Evolutionary conservation across 805 yeast species (phyloP).

Genomic region (Candida dendrica): DNA sequence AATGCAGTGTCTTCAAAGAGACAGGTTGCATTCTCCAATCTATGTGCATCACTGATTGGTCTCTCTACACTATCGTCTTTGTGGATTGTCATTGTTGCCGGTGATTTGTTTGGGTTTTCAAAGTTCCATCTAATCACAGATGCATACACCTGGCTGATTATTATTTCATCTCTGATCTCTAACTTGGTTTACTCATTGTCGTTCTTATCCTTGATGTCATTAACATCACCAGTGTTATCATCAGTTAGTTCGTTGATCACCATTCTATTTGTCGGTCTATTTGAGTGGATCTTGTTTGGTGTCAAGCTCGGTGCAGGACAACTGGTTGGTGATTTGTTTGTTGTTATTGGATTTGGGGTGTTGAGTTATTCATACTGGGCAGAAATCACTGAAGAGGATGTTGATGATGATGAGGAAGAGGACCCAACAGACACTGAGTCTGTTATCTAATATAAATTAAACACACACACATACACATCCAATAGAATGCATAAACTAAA

Average conservation of each 20-base stretch:
- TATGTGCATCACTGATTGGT: slow-evolving; percentile 65
- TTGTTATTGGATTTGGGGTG: slow-evolving; percentile 60
- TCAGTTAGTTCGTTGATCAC: slow-evolving; percentile 65
- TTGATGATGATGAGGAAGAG: slow-evolving; percentile 24
- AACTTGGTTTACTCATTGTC: slow-evolving; percentile 66
- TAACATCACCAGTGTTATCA: slow-evolving; percentile 80
- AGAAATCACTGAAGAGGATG: slow-evolving; percentile 43
- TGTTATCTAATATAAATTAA: not conserved
- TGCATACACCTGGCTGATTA: slow-evolving; percentile 33
- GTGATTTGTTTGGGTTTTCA: slow-evolving; percentile 50
- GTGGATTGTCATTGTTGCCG: slow-evolving; percentile 39
- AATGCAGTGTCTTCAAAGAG: slow-evolving; percentile 54
- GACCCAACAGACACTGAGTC: slow-evolving; percentile 9
- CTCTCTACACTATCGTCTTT: slow-evolving; percentile 43
- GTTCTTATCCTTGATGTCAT: slow-evolving; percentile 70
- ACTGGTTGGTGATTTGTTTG: slow-evolving; percentile 60
- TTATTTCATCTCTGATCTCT: slow-evolving; percentile 47
- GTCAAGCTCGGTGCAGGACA: slow-evolving; percentile 48
- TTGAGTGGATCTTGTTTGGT: slow-evolving; percentile 66
- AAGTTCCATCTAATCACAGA: slow-evolving; percentile 45
- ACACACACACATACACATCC: no score
- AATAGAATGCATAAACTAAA: no score
- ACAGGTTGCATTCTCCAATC: slow-evolving; percentile 76
- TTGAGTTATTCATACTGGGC: slow-evolving; percentile 61
- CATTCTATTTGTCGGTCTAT: slow-evolving; percentile 70